phyloP scores from a whole-genome alignment of 352 stramenopile genomes.

The Thalassiosira hispida region DNA sequence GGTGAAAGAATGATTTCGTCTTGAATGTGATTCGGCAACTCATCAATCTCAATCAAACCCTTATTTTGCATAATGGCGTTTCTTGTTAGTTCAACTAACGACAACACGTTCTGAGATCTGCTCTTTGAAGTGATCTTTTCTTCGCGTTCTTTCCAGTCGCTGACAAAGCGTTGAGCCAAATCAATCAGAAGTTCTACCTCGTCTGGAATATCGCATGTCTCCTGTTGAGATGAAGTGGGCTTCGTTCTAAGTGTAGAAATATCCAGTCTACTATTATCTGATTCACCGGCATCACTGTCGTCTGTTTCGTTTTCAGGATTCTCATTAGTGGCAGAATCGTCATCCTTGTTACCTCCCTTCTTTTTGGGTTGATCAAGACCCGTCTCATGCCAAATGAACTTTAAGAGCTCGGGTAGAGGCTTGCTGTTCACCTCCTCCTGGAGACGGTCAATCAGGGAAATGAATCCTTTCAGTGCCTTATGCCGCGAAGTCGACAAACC shows the following conservation, averaged over 20 bases:
- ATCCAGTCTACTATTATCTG: too few species aligned
- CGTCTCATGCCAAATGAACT: slow-evolving; percentile 25
- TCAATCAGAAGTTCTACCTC: too few species aligned
- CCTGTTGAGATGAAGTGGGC: too few species aligned
- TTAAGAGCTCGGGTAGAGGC: slow-evolving; percentile 24
- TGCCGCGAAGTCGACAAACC: slow-evolving; percentile 17
- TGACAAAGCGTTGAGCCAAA: background rate
- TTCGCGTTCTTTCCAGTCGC: background rate
- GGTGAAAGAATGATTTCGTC: slow-evolving; percentile 27
- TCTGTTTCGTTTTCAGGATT: too few species aligned
- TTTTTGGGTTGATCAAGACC: too few species aligned
- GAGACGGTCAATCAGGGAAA: slow-evolving; percentile 6
- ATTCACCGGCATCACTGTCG: too few species aligned
- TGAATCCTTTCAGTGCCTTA: slow-evolving; percentile 24
- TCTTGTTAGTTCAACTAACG: slow-evolving; percentile 23
- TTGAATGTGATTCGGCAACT: slow-evolving; percentile 32
- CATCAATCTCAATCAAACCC: slow-evolving; percentile 8
- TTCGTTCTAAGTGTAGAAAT: too few species aligned
- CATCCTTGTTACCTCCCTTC: too few species aligned
- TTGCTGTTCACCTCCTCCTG: slow-evolving; percentile 10
- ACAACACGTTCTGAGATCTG: background rate
- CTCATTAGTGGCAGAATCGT: too few species aligned
- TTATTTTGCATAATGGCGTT: slow-evolving; percentile 11
- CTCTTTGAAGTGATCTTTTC: too few species aligned
- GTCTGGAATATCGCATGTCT: too few species aligned